These are phyloP conservation scores for Simplicillium sp. DNA, from an alignment of 2,329 filamentous ascomycete genomes.

Conservation along the genomic window DNA sequence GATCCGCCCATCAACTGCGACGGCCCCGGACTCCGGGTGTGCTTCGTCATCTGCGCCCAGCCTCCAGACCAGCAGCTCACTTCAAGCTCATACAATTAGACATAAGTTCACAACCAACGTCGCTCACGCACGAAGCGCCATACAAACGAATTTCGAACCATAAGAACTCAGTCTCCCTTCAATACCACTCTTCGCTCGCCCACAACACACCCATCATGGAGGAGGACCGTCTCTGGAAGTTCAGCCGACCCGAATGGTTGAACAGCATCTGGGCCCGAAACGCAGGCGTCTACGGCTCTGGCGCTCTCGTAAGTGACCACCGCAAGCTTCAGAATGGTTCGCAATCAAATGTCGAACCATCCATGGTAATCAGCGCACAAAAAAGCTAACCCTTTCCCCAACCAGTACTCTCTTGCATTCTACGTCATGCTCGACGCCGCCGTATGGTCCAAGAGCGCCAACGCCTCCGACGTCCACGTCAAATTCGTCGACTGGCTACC, in stretches of 20 bases:
- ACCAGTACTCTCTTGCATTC: constrained; percentile 58
- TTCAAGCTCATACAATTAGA: no score
- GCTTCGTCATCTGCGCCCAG: no score
- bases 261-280: constrained; percentile 56
- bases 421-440: constrained; percentile 60
- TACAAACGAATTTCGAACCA: background rate
- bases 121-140: no score
- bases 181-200: background rate
- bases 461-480: constrained; percentile 51
- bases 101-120: no score
- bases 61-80: no score
- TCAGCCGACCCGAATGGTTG: constrained; percentile 56
- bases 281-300: constrained; percentile 52
- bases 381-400: background rate
- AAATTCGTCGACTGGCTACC: constrained; percentile 63
- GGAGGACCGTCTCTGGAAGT: constrained; percentile 60
- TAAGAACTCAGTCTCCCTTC: background rate
- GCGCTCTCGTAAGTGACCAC: constrained; percentile 45
- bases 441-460: constrained; percentile 55
- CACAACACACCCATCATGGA: constrained; percentile 33
- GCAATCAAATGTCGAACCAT: background rate
- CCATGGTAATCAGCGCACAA: background rate
- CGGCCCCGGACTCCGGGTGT: no score
- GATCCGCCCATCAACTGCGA: no score
- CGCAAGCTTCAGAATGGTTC: background rate